phyloP scores from a whole-genome alignment of 257 asterid species.

The Cruciata laevipes region DNA sequence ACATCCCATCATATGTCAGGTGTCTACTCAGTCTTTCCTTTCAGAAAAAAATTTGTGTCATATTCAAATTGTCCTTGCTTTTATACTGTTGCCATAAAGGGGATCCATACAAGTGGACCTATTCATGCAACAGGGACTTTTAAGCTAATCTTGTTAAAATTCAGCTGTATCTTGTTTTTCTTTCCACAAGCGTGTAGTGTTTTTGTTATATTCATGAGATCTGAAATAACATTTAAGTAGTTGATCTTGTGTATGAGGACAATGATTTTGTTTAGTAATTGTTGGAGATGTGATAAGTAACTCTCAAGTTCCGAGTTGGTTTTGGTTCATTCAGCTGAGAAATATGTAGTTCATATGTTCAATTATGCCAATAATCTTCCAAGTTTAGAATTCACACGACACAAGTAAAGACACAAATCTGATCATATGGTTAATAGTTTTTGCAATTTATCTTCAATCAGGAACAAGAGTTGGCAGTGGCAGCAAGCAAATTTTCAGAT shows the following conservation, averaged over 20 bases:
- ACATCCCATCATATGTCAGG: background rate
- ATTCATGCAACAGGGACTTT: no score
- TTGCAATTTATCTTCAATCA: constrained; percentile 21
- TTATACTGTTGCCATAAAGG: background rate
- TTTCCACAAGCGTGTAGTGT: background rate
- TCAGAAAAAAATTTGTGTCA: background rate
- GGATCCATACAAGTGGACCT: background rate
- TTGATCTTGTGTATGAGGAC: background rate
- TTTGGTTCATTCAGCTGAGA: background rate
- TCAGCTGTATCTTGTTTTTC: background rate
- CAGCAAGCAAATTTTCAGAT: constrained; percentile 62
- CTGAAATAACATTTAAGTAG: background rate
- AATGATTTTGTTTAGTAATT: background rate
- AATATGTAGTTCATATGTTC: background rate
- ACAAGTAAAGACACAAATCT: background rate
- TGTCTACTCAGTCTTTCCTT: background rate
- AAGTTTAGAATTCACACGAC: background rate
- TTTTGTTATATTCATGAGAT: background rate
- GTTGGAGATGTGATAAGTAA: background rate
- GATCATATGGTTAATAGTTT: background rate
- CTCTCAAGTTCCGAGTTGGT: background rate
- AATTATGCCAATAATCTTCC: background rate
- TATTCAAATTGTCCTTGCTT: background rate
- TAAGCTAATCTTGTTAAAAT: background rate
- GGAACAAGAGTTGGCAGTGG: constrained; percentile 66